A percentile compares a stretch with the other conserved stretches of the same genome.
Evolutionary conservation across 2,329 filamentous ascomycete species (phyloP).

Genomic region (Aspergillus pseudonomiae): DNA sequence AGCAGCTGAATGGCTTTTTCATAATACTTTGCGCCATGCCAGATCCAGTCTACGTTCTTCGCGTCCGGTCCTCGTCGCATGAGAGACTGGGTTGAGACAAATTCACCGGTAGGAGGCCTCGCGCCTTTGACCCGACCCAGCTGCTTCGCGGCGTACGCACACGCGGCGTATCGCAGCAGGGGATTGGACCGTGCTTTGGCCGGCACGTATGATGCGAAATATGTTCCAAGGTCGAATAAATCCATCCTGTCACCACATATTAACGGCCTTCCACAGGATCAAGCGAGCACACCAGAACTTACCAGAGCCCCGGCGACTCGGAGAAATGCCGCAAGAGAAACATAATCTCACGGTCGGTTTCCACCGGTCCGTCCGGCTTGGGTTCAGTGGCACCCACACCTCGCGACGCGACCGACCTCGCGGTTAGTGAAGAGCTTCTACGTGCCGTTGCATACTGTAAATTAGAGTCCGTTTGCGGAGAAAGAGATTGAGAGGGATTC

Average conservation of each 20-base stretch:
- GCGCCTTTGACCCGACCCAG: slow-evolving; percentile 57
- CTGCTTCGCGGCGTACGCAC: slow-evolving; percentile 65
- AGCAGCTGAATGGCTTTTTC: slow-evolving; percentile 63
- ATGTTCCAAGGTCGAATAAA: slow-evolving; percentile 54
- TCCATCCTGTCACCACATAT: slow-evolving; percentile 42
- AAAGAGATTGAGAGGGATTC: slow-evolving; percentile 49
- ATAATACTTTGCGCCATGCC: slow-evolving; percentile 65
- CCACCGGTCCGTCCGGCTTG: slow-evolving; percentile 33
- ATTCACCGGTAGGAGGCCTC: slow-evolving; percentile 55
- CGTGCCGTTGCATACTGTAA: slow-evolving; percentile 36
- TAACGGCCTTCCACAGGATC: slow-evolving; percentile 12
- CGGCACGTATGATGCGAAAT: slow-evolving; percentile 64
- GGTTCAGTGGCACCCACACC: slow-evolving; percentile 18
- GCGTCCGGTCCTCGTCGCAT: slow-evolving; percentile 58
- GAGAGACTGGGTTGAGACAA: slow-evolving; percentile 48
- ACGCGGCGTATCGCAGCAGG: slow-evolving; percentile 56
- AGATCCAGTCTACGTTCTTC: slow-evolving; percentile 59
- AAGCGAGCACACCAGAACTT: slow-evolving; percentile 20
- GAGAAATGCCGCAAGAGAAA: slow-evolving; percentile 64
- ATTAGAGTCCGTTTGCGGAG: slow-evolving; percentile 49
- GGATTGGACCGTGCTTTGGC: slow-evolving; percentile 57
- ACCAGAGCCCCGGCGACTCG: slow-evolving; percentile 63
- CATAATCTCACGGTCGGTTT: slow-evolving; percentile 60
- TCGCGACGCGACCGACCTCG: slow-evolving; percentile 28
- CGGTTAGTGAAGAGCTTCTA: slow-evolving; percentile 34